Conservation (phyloP, 1,284 basidiomycete species). For the Trametes versicolor region DNA sequence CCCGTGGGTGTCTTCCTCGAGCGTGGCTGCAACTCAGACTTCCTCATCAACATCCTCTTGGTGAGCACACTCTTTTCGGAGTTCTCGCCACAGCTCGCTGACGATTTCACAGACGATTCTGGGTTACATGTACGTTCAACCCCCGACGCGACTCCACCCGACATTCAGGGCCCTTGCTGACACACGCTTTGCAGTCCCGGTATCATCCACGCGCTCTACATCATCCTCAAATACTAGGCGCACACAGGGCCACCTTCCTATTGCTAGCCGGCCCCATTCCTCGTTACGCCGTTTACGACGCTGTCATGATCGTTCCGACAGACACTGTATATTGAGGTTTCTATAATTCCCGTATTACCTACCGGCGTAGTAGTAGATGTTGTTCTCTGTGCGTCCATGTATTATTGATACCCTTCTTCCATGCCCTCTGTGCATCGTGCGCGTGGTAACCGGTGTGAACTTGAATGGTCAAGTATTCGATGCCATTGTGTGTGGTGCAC, state of each 20-base stretch:
- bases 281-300: slow-evolving; percentile 21
- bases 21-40: slow-evolving; percentile 75
- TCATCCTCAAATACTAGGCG: slow-evolving; percentile 67
- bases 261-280: slow-evolving; percentile 3
- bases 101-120: slow-evolving; percentile 58
- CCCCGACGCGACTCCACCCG: slow-evolving; percentile 1
- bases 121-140: slow-evolving; percentile 67
- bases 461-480: neutral
- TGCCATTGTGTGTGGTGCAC: neutral
- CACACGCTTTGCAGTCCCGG: slow-evolving; percentile 61
- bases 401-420: slow-evolving; percentile 16
- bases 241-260: neutral
- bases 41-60: slow-evolving; percentile 77
- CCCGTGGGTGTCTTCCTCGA: slow-evolving; percentile 86
- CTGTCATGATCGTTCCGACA: slow-evolving; percentile 23
- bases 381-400: slow-evolving; percentile 9
- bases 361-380: slow-evolving; percentile 28
- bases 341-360: slow-evolving; percentile 27
- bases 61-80: slow-evolving; percentile 37
- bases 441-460: neutral
- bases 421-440: neutral
- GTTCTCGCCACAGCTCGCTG: slow-evolving; percentile 1
- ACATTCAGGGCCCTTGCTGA: slow-evolving; percentile 30
- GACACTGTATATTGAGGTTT: slow-evolving; percentile 22
- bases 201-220: slow-evolving; percentile 81